Percentiles rank a stretch among this genome's conserved stretches.
phyloP scores from a whole-genome alignment of 148 eudicot species.

The Mesembryanthemum crystallinum region DNA sequence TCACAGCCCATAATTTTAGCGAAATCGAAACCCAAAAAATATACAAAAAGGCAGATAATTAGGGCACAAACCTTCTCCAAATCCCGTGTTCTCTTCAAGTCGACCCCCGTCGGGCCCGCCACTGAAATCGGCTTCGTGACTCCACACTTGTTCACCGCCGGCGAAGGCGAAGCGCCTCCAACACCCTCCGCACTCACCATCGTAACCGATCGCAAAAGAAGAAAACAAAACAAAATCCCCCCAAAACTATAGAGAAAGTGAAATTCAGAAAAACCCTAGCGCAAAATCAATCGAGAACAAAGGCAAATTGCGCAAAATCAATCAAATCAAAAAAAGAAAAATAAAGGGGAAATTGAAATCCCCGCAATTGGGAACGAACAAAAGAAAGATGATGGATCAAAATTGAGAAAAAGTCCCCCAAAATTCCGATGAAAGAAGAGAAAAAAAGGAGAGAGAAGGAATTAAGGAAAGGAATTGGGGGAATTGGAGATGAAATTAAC shows the following conservation, averaged over 20 bases:
- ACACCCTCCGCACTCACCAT: constrained; percentile 41
- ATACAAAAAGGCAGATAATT: constrained; percentile 1
- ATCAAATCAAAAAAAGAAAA: neutral
- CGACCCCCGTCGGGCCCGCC: constrained; percentile 54
- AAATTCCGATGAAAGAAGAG: too few relatives aligned
- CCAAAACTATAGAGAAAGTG: too few relatives aligned
- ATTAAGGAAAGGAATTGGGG: neutral
- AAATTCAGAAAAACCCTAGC: constrained; percentile 2
- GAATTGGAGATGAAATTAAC: neutral
- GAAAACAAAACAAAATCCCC: neutral
- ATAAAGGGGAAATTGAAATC: neutral
- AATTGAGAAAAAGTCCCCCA: neutral
- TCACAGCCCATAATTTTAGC: neutral
- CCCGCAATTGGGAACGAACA: too few relatives aligned
- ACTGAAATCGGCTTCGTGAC: constrained; percentile 60
- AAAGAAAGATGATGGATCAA: neutral
- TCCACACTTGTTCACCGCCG: constrained; percentile 36
- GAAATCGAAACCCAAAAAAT: neutral
- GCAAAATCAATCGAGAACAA: neutral
- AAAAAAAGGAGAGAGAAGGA: too few relatives aligned
- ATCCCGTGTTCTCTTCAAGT: constrained; percentile 43
- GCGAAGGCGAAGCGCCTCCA: neutral
- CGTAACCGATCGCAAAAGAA: neutral
- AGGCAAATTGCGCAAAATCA: neutral
- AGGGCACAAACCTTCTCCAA: constrained; percentile 49